Percentiles rank a stretch among this genome's conserved stretches.
Conservation (phyloP, 768 basidiomycete species). For the Cytidiella melzeri region DNA sequence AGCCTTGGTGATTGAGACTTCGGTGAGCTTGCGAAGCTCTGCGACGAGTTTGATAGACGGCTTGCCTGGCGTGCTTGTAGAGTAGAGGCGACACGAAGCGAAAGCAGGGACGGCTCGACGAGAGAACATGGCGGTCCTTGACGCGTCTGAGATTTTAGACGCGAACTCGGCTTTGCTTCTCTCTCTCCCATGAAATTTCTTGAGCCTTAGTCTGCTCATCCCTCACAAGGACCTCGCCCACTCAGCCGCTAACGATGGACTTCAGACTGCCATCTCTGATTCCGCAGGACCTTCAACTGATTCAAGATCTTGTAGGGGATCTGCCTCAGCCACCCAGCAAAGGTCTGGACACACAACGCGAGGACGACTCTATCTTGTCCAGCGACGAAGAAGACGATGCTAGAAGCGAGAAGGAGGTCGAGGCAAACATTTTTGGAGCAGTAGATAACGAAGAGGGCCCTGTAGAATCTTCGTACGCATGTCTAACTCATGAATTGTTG, state of each 20-base stretch:
- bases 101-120: constrained; percentile 11
- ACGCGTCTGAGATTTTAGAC: background rate
- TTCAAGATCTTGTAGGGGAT: constrained; percentile 56
- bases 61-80: constrained; percentile 41
- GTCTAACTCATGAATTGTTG: background rate
- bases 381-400: constrained; percentile 39
- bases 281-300: constrained; percentile 72
- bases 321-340: constrained; percentile 11
- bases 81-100: constrained; percentile 39
- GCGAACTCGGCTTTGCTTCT: background rate
- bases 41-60: constrained; percentile 74
- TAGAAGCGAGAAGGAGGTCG: constrained; percentile 70
- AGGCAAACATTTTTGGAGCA: constrained; percentile 45
- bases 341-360: background rate
- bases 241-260: constrained; percentile 7
- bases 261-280: constrained; percentile 60
- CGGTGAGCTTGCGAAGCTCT: constrained; percentile 74
- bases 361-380: constrained; percentile 2
- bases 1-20: constrained; percentile 83
- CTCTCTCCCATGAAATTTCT: background rate
- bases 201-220: background rate
- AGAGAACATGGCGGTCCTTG: constrained; percentile 16
- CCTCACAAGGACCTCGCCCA: background rate
- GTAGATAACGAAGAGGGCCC: constrained; percentile 35
- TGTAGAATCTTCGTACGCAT: constrained; percentile 7